phyloP scores from a whole-genome alignment of 23 red algal species.

The Agarophyton chilense region DNA sequence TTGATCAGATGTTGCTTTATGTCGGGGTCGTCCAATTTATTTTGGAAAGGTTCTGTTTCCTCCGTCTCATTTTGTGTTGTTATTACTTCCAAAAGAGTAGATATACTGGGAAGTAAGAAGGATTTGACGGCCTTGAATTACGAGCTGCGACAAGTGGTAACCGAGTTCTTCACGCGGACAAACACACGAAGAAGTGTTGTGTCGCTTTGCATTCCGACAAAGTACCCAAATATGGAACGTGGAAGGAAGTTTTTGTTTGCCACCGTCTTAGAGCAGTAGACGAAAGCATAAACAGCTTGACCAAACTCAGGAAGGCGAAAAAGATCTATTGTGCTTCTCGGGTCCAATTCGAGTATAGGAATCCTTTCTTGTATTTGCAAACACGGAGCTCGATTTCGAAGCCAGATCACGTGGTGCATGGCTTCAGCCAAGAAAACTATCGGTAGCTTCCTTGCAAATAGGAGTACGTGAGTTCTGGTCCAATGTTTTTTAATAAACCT shows the following conservation, averaged over 20 bases:
- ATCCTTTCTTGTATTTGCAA: too few species aligned
- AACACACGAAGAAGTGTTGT: too few species aligned
- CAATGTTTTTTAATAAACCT: slow-evolving; percentile 25
- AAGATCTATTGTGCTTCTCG: too few species aligned
- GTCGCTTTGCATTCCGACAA: too few species aligned
- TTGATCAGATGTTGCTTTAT: neutral
- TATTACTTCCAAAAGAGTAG: neutral
- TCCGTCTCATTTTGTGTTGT: neutral
- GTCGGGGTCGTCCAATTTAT: neutral
- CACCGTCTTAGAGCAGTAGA: too few species aligned
- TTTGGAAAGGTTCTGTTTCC: neutral
- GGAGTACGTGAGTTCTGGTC: neutral
- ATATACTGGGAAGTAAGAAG: neutral
- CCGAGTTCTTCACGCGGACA: too few species aligned
- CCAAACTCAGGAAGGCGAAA: too few species aligned
- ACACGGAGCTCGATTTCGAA: neutral
- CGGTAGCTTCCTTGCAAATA: neutral
- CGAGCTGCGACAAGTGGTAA: neutral
- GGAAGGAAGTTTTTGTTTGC: too few species aligned
- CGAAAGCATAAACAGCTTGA: too few species aligned
- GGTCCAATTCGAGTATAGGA: too few species aligned
- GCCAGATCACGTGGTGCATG: slow-evolving; percentile 1
- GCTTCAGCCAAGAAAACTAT: neutral
- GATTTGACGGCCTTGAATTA: neutral
- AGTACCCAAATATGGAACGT: too few species aligned